Percentiles rank a stretch among this genome's conserved stretches.
phyloP scores from a whole-genome alignment of 768 basidiomycete species.

The Rhizopogon rudus region DNA sequence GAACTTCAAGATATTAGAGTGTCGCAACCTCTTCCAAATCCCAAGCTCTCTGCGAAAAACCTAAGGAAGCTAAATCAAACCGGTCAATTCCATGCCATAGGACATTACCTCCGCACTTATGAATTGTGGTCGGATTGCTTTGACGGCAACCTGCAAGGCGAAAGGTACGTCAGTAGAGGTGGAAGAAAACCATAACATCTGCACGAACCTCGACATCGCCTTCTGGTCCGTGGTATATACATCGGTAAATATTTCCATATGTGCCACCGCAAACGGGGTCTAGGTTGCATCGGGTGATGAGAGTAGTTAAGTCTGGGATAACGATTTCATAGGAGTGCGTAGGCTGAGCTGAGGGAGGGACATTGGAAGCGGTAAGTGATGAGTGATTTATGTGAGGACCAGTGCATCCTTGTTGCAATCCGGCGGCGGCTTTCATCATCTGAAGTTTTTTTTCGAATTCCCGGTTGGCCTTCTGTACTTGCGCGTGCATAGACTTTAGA shows the following conservation, averaged over 20 bases:
- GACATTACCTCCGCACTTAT: neutral
- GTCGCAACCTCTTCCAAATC: constrained; percentile 16
- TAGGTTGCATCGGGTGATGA: neutral
- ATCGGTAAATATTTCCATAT: neutral
- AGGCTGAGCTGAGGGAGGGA: too few relatives aligned
- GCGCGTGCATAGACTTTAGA: too few relatives aligned
- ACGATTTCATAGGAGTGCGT: too few relatives aligned
- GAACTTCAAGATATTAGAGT: constrained; percentile 15
- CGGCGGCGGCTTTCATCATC: too few relatives aligned
- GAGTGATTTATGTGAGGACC: too few relatives aligned
- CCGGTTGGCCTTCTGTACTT: too few relatives aligned
- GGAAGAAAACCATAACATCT: too few relatives aligned
- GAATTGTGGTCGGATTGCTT: neutral
- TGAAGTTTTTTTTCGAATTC: too few relatives aligned
- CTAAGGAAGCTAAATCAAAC: neutral
- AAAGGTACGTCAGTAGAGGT: too few relatives aligned
- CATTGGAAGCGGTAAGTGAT: too few relatives aligned
- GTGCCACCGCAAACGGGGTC: neutral
- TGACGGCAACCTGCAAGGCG: neutral
- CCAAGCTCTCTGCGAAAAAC: constrained; percentile 14
- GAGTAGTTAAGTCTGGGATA: neutral
- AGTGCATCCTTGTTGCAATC: too few relatives aligned
- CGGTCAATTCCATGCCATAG: neutral
- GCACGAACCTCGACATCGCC: too few relatives aligned
- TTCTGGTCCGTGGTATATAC: neutral